phyloP scores from a whole-genome alignment of 2,329 filamentous ascomycete genomes.

The Zasmidium angulare region DNA sequence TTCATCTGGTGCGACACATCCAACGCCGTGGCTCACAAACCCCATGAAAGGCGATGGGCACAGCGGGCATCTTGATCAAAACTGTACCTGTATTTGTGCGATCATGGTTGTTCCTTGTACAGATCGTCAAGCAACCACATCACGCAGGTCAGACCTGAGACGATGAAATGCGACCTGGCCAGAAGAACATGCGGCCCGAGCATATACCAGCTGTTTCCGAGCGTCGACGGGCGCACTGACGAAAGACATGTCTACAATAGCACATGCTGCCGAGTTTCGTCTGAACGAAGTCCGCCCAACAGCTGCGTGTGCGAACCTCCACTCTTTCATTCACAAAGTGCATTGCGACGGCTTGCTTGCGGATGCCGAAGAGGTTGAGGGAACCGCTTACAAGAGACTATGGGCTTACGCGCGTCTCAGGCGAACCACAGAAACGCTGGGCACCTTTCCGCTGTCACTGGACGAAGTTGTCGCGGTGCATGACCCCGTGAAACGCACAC shows the following conservation, averaged over 20 bases:
- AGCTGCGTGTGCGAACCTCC: no score
- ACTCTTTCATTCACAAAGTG: no score
- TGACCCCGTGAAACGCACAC: background rate
- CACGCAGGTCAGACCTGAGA: background rate
- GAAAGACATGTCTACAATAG: background rate
- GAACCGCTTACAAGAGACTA: background rate
- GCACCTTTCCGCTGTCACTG: background rate
- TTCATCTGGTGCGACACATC: background rate
- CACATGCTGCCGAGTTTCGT: no score
- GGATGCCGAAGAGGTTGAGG: background rate
- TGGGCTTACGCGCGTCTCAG: background rate
- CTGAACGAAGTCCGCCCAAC: no score
- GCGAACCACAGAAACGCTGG: background rate
- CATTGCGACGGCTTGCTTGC: background rate
- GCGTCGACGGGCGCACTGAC: background rate
- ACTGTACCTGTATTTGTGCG: background rate
- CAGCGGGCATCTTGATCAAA: background rate
- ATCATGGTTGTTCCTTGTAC: background rate
- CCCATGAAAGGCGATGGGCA: background rate
- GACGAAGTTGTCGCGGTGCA: background rate
- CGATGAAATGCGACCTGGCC: background rate
- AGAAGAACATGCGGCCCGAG: background rate
- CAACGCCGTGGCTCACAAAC: background rate
- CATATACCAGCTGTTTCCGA: background rate
- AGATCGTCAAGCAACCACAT: background rate